Percentiles rank a stretch among this genome's conserved stretches.
These are phyloP conservation scores for Pseudozyma thailandica DNA, from an alignment of 1,284 basidiomycete species.

Conservation along the genomic window DNA sequence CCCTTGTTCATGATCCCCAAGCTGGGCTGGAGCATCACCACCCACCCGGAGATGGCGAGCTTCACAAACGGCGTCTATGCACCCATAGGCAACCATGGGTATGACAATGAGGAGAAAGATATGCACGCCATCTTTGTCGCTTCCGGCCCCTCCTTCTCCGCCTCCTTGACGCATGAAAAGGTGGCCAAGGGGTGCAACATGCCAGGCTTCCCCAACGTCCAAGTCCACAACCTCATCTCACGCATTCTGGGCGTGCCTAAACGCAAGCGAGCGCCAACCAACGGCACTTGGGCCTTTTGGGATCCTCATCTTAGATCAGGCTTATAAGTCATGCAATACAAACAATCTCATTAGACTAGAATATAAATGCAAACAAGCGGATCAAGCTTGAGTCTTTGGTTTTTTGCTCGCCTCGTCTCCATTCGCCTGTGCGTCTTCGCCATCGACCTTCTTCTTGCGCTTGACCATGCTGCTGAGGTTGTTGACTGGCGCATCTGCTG, in stretches of 20 bases:
- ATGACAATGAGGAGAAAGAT: slow-evolving; percentile 78
- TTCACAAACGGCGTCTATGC: slow-evolving; percentile 73
- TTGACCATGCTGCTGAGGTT: slow-evolving; percentile 61
- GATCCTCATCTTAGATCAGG: slow-evolving; percentile 23
- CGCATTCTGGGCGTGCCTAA: slow-evolving; percentile 77
- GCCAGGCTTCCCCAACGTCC: slow-evolving; percentile 82
- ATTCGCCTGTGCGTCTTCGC: slow-evolving; percentile 7
- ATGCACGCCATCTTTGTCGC: slow-evolving; percentile 93
- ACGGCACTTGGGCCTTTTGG: slow-evolving; percentile 33
- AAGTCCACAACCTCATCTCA: slow-evolving; percentile 84
- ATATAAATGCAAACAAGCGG: background rate
- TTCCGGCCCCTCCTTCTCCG: slow-evolving; percentile 82
- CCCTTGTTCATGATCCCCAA: slow-evolving; percentile 41
- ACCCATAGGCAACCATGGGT: slow-evolving; percentile 76
- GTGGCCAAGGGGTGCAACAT: slow-evolving; percentile 66
- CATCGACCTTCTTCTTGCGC: slow-evolving; percentile 55
- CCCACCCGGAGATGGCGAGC: slow-evolving; percentile 9
- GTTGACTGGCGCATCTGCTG: slow-evolving; percentile 48
- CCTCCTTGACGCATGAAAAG: slow-evolving; percentile 64
- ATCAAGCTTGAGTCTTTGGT: slow-evolving; percentile 29
- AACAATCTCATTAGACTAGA: background rate
- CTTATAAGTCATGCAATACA: slow-evolving; percentile 12
- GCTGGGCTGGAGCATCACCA: slow-evolving; percentile 41
- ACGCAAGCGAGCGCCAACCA: slow-evolving; percentile 10
- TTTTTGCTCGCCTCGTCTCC: slow-evolving; percentile 36